Evolutionary conservation across 2,329 filamentous ascomycete species (phyloP).

Genomic region (Penicillium sp.): DNA sequence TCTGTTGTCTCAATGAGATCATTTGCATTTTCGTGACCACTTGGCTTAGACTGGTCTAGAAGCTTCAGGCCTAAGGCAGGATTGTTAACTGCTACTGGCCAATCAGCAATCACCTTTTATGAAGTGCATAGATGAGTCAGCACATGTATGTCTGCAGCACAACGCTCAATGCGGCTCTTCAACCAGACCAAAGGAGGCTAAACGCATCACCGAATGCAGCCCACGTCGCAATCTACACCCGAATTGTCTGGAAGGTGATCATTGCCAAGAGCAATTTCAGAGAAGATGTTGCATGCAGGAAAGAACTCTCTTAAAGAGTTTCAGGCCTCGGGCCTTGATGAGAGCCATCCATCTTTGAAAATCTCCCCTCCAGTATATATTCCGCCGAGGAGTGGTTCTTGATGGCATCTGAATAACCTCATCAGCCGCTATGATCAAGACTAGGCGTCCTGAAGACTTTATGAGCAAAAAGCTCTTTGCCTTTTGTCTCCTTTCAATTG

Average conservation of each 20-base stretch:
- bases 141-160: not conserved
- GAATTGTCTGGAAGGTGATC: not conserved
- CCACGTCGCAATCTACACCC: not conserved
- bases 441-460: not conserved
- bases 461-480: conserved; percentile 13
- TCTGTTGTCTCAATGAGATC: not conserved
- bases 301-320: not conserved
- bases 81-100: not conserved
- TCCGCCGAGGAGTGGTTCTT: not conserved
- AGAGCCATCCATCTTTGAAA: not conserved
- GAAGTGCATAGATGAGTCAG: not conserved
- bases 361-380: not conserved
- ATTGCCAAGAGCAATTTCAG: not conserved
- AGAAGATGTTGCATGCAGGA: not conserved
- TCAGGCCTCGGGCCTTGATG: not conserved
- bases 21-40: not conserved
- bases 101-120: not conserved
- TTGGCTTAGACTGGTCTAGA: not conserved
- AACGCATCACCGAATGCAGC: conserved; percentile 3
- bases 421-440: not conserved
- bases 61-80: not conserved
- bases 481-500: conserved; percentile 15
- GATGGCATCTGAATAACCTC: not conserved
- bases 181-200: not conserved
- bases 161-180: conserved; percentile 7